phyloP scores from a whole-genome alignment of 495 filamentous ascomycete species.

The Penicillium daleae region DNA sequence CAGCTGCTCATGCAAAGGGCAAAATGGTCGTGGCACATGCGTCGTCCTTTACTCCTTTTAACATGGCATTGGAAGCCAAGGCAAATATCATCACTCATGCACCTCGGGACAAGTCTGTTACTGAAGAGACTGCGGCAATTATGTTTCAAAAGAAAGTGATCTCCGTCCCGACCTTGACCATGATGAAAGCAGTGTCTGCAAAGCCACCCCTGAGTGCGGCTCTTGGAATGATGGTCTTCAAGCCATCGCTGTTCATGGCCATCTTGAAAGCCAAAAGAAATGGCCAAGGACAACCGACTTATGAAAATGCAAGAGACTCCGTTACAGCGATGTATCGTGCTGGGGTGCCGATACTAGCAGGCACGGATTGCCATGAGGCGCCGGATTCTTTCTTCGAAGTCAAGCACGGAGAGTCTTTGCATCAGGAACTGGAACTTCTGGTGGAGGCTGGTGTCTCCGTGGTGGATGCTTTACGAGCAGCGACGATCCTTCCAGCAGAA shows the following conservation, averaged over 20 bases:
- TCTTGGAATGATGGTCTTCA: background rate
- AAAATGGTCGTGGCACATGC: background rate
- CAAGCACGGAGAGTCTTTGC: slow-evolving; percentile 2
- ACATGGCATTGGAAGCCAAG: background rate
- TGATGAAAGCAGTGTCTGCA: background rate
- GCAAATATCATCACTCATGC: background rate
- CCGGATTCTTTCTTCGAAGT: background rate
- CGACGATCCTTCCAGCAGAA: background rate
- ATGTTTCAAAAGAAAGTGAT: background rate
- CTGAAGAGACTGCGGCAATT: background rate
- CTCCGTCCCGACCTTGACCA: slow-evolving; percentile 1
- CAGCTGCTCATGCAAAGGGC: background rate
- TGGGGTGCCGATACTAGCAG: background rate
- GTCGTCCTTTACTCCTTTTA: background rate
- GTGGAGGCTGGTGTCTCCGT: background rate
- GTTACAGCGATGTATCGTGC: background rate
- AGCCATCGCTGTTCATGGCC: background rate
- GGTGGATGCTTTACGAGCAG: background rate
- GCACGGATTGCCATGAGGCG: background rate
- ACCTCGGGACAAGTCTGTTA: background rate
- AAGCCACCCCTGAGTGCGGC: background rate
- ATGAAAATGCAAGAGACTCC: background rate
- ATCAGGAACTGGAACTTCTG: background rate
- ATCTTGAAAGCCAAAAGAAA: background rate
- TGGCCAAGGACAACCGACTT: background rate